Evolutionary conservation across 495 filamentous ascomycete genomes (phyloP), one percentile per base, ranked within the genome.

Genomic region (Penicillium tannophilum): DNA sequence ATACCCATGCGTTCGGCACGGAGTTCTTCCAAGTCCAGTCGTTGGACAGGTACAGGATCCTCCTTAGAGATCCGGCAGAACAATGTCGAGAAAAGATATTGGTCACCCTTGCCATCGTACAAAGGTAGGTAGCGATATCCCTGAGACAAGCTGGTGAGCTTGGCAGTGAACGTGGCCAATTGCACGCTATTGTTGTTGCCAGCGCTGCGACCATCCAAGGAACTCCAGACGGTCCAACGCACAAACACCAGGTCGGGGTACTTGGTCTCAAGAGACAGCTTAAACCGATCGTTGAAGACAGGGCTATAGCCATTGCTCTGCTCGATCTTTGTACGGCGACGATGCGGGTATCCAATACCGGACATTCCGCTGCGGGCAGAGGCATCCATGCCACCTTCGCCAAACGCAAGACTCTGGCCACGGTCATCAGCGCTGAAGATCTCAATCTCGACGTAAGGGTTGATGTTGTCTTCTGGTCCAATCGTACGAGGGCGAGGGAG

Each of bases 111-210:
- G 45, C 82, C 80, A 72, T 97, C 90, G 65, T 87, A 88, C n/a
- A 98, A 80, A n/a, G 93, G 94, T 41, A 98, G 81, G 62, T 96
- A 95, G 50, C 93, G 93, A 66, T 95, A 98, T n/a, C 94, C 94
- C 72, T 96, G 87, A 64, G 93, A 91, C 26, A 98, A 80, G 60
- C 86, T 92, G 76, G 78, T 88, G 44, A 98, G 85, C 74, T 97
- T 98, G 42, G 90, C 94, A 3, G 91, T 97, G 72, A 91, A 98
- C 7, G 86, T 92, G 4, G 92, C 94, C 44, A 97, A 72, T 16
- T 87, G 84, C n/a, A 80, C 75, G 53, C 77, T 76, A 62, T 82
- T 79, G 62, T 88, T 88, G 68, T 78, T 86, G 53, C 84, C 84
- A 30, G 82, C 81, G 46, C 70, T 81, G 59, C 82, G 82, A 17